phyloP scores from a whole-genome alignment of 2,329 filamentous ascomycete genomes.

The Niveomyces coronatus region DNA sequence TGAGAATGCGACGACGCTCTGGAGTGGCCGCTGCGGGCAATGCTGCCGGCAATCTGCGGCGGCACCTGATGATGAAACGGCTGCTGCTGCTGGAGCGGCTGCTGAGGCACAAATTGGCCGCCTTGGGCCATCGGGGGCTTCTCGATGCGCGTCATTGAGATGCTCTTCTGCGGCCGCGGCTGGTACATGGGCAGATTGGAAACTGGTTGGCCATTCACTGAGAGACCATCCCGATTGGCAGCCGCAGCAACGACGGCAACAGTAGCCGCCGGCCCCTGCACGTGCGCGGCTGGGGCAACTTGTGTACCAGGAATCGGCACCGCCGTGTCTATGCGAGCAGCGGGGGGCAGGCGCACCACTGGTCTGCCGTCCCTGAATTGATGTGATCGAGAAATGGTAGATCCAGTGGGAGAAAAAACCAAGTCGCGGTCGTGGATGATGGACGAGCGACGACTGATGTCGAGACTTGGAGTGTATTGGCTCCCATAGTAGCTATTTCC shows the following conservation, averaged over 20 bases:
- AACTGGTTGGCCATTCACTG: conserved; percentile 1
- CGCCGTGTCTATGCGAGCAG: conserved; percentile 24
- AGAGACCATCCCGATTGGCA: conserved; percentile 9
- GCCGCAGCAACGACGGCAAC: conserved; percentile 8
- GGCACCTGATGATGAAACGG: conserved; percentile 96
- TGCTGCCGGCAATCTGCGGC: conserved; percentile 51
- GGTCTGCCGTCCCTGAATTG: conserved; percentile 57
- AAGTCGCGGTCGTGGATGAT: conserved; percentile 55
- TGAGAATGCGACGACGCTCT: conserved; percentile 63
- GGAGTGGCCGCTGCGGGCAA: conserved; percentile 49
- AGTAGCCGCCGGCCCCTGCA: too few relatives aligned
- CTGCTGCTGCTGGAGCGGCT: conserved; percentile 89
- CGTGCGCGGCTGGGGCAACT: conserved; percentile 5
- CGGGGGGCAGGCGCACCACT: conserved; percentile 73
- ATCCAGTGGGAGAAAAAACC: conserved; percentile 71
- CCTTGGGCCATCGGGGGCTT: conserved; percentile 52
- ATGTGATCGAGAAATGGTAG: conserved; percentile 59
- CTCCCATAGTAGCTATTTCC: conserved; percentile 58
- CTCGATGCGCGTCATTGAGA: conserved; percentile 89
- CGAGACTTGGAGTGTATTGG: conserved; percentile 74
- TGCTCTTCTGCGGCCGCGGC: conserved; percentile 85
- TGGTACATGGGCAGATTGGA: conserved; percentile 68
- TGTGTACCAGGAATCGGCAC: background rate
- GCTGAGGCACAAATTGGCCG: conserved; percentile 74
- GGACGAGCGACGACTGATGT: conserved; percentile 86